These are phyloP conservation scores for Teunomyces aglyptinius DNA, from an alignment of 805 yeast genomes.

Conservation along the genomic window DNA sequence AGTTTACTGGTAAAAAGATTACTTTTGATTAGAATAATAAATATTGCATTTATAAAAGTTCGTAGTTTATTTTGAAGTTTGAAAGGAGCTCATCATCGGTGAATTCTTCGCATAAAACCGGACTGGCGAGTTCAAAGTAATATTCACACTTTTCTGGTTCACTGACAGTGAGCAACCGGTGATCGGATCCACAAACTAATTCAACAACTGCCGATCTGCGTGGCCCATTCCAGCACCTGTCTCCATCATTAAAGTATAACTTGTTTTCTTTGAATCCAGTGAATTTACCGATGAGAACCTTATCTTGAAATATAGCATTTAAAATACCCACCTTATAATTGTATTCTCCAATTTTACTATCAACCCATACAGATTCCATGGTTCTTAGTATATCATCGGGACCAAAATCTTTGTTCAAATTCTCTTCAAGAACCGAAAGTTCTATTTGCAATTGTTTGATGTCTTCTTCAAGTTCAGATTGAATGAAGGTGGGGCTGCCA, in stretches of 20 bases:
- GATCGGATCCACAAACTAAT: slow-evolving; percentile 63
- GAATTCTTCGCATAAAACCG: slow-evolving; percentile 43
- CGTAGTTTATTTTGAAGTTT: slow-evolving; percentile 27
- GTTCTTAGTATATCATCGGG: slow-evolving; percentile 65
- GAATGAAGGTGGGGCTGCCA: neutral
- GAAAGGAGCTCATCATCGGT: slow-evolving; percentile 26
- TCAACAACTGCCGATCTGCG: slow-evolving; percentile 63
- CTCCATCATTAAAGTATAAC: slow-evolving; percentile 58
- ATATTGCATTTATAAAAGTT: slow-evolving; percentile 12
- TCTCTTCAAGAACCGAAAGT: slow-evolving; percentile 14
- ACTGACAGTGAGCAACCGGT: slow-evolving; percentile 59
- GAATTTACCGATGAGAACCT: slow-evolving; percentile 52
- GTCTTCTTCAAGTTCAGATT: slow-evolving; percentile 16
- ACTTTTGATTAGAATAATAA: slow-evolving; percentile 51
- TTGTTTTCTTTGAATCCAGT: slow-evolving; percentile 24
- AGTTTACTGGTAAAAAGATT: slow-evolving; percentile 83
- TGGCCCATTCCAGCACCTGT: slow-evolving; percentile 95
- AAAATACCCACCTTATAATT: slow-evolving; percentile 61
- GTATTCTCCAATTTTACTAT: slow-evolving; percentile 62
- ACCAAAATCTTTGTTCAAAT: slow-evolving; percentile 46
- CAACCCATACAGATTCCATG: slow-evolving; percentile 47
- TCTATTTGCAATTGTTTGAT: slow-evolving; percentile 15
- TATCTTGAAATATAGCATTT: slow-evolving; percentile 56
- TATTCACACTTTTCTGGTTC: slow-evolving; percentile 93
- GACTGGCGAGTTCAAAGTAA: slow-evolving; percentile 46